Percentiles rank a stretch among this genome's conserved stretches.
Conservation (phyloP, 176 grass and related monocot genomes). For the Carex kokanica region DNA sequence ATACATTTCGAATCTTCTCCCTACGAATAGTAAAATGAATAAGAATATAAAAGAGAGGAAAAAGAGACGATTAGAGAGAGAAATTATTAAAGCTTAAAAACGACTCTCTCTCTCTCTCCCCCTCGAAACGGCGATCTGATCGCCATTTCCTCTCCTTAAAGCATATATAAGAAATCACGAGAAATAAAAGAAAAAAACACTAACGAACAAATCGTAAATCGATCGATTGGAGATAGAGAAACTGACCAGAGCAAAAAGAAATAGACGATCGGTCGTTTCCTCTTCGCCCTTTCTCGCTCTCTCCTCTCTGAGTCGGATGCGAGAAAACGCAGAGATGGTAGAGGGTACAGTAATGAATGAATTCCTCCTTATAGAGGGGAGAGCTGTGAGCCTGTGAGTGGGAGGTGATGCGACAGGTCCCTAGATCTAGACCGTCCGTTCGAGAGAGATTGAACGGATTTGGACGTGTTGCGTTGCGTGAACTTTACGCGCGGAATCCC, state of each 20-base stretch:
- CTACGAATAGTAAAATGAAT: not conserved
- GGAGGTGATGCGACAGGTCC: not conserved
- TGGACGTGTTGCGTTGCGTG: conserved; percentile 11
- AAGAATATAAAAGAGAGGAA: not conserved
- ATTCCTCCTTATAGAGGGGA: conserved; percentile 9
- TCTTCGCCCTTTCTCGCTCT: not conserved
- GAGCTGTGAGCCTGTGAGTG: not conserved
- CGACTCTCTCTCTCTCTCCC: not conserved
- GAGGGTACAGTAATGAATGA: not conserved
- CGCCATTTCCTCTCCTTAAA: not conserved
- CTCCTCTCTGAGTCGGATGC: not conserved
- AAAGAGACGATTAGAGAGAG: not conserved
- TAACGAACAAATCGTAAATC: not conserved
- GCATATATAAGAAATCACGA: not conserved
- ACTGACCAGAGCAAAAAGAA: conserved; percentile 1
- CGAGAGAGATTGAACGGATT: conserved; percentile 2
- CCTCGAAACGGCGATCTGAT: not conserved
- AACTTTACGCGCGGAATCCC: conserved; percentile 28
- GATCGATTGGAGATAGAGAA: conserved; percentile 17
- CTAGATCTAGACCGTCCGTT: not conserved
- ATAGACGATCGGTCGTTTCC: not conserved
- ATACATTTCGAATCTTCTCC: not conserved
- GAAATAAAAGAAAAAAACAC: not conserved
- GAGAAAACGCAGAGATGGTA: not conserved
- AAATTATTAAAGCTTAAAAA: not conserved